Base-by-base conservation (phyloP, 495 filamentous ascomycete species). In the Tetracladium marchalianum region DNA sequence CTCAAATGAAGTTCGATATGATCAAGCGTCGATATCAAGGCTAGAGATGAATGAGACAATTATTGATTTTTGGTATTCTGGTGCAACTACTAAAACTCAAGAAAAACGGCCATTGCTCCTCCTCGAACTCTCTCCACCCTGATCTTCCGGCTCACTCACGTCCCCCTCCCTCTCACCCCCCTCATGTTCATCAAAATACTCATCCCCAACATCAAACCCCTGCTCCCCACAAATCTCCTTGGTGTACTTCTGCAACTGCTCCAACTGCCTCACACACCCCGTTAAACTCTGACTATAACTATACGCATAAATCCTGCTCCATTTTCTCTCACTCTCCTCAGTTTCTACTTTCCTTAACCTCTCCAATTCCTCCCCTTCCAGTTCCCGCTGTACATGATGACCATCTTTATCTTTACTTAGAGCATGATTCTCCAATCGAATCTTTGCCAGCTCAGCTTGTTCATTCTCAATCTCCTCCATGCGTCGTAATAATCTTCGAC, bases 381-480 rank as follows among this genome's bases (percentile, higher is more conserved):
- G 64, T 39, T 63, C 62, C 45, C 60, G 60, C 7, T n/a, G n/a
- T n/a, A 27, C 22, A 27, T 27, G 22, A 27, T 7, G 45, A 54
- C 50, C 60, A 57, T 46, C 54, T 64, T 35, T 47, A 59, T 27
- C 55, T 42, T 40, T 32, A 22, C 45, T 15, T 1, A 7, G 3
- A 27, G 88, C 85, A 65, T 84, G 86, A 69, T 95, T 90, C 63
- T 96, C 90, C 31, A 96, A 75, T 52, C 90, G 81, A 59, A 96
- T 95, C 76, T 93, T 93, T 66, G 90, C 82, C 48, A 92, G 76
- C 72, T 93, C 86, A 65, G 22, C 22, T 42, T 66, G 63, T 33
- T 67, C 62, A n/a, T 62, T 69, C 41, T 58, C 55, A 0, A 77
- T 42, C 37, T 63, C 58, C 15, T 62, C 60, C 70, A 77, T 77